Percentiles rank a stretch among this genome's conserved stretches.
Evolutionary conservation across 2,329 filamentous ascomycete genomes (phyloP).

Genomic region (Nothomitra cinnamomea): DNA sequence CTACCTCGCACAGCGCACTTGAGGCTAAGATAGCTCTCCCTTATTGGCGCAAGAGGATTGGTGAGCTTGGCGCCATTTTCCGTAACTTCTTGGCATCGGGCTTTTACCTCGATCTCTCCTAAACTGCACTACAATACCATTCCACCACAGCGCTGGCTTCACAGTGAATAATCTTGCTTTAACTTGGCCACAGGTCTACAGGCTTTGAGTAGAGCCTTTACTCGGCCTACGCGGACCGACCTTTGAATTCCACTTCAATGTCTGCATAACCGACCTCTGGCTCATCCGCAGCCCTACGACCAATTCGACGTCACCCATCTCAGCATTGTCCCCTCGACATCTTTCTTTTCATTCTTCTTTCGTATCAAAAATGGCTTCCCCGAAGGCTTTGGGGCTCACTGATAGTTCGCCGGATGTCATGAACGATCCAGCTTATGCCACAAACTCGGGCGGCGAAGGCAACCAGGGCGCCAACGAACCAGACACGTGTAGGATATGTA

Average conservation of each 20-base stretch:
- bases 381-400: conserved; percentile 11
- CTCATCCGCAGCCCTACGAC: neutral
- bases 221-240: neutral
- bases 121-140: no score
- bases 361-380: conserved; percentile 10
- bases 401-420: conserved; percentile 31
- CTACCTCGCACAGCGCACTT: no score
- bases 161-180: no score
- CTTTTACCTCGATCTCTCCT: neutral
- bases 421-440: conserved; percentile 37
- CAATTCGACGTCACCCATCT: conserved; percentile 6
- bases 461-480: conserved; percentile 27
- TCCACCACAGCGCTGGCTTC: no score
- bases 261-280: neutral
- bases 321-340: conserved; percentile 6
- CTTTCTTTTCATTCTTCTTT: conserved; percentile 10
- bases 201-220: neutral
- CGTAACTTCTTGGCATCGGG: neutral
- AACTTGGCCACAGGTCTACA: no score
- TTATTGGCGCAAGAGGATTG: neutral
- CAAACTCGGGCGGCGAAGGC: conserved; percentile 16
- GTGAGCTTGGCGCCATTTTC: neutral
- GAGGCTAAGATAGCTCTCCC: no score
- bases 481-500: conserved; percentile 93
- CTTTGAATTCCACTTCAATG: neutral